Base-by-base conservation (phyloP, 192 early-diverging fungal genomes). In the Gryganskiella cystojenkinii region DNA sequence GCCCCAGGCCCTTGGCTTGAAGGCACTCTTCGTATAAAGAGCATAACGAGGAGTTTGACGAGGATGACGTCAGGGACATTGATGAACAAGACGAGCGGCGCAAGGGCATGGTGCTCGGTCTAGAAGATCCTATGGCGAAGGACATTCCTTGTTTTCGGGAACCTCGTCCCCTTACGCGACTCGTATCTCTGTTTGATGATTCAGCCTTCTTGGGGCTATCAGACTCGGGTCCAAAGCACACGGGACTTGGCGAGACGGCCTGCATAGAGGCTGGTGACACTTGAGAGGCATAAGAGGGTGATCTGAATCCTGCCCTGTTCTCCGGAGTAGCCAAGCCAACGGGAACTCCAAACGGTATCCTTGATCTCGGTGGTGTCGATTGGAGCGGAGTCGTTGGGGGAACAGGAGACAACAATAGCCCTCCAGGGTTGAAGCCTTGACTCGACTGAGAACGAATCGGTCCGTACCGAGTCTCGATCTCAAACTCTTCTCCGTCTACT, bases 381-480 rank as follows among this genome's bases (percentile, higher is more conserved):
- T 20, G 17, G 3, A 19, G 25, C 24, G 59, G 50, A 2, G 52
- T 31, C 5, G 30, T 15, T 10, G 55, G 27, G 25, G 70, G 56
- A 2, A 53, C 22, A 20, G 24, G 47, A 11, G 28, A 34, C 40
- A 78, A 43, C 14, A 25, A 57, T 13, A 78, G 28, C 4, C 67
- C 74, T 28, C 61, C 66, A 25, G 74, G 74, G n/a, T 78, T 78
- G 50, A 78, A 78, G 3, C 74, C 66, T 2, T 55, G 58, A 40
- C 35, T 60, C 0, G 43, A 44, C 5, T 64, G 45, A 9, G 49
- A 47, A 20, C 50, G 65, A 3, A 60, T 19, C 0, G 74, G 65
- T 19, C 74, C 74, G 53, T 58, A 69, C 34, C 60, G 25, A 1
- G 67, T 78, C 42, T 78, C 74, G 9, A 69, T 78, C 53, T 68